Base-by-base conservation (phyloP, 768 basidiomycete genomes). In the Pleurotus cornucopiae region DNA sequence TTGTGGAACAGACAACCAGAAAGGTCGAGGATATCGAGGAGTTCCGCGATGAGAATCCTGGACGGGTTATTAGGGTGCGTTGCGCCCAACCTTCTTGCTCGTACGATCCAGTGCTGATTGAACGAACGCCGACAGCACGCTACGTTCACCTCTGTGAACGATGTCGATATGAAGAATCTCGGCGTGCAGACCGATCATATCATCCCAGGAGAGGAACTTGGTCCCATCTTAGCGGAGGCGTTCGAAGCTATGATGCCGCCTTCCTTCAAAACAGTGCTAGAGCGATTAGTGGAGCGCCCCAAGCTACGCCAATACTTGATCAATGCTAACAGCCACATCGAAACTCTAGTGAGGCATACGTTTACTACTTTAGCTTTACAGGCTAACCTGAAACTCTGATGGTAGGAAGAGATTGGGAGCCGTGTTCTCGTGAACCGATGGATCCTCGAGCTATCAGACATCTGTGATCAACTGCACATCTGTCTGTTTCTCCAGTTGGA, bases 11-110 rank as follows among this genome's bases (percentile, higher is more conserved):
- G 5, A 53, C 51, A 2, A 40, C 51, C 7, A 53, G 21, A 7
- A 53, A 53, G 51, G 39, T 53, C 5, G 21, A 37, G 39, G 51
- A 53, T 53, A 53, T 53, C 14, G 51, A 53, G 39, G 51, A 53
- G 14, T 53, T 53, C 39, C 51, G 51, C 26, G 51, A 18, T 16
- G 37, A 53, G 51, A 53, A 53, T 53, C 51, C 51, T 23, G 51
- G 51, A n/a, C 37, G 51, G 14, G 37, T 53, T 14, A 41, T 41
- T 21, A 53, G 51, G 51, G 51, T 53, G 21, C 51, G 51, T 34
- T 3, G 9, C 37, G 6, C 21, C 6, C 20, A 7, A 47, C 21
- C 13, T 39, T 39, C 49, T 53, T 53, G 21, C 37, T 18, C 18
- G 39, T 40, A 37, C 20, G 18, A 13, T 4, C 38, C n/a, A 20